Evolutionary conservation across 768 basidiomycete species (phyloP), one percentile per base, ranked within the genome.

Genomic region (Suillus brevipes): DNA sequence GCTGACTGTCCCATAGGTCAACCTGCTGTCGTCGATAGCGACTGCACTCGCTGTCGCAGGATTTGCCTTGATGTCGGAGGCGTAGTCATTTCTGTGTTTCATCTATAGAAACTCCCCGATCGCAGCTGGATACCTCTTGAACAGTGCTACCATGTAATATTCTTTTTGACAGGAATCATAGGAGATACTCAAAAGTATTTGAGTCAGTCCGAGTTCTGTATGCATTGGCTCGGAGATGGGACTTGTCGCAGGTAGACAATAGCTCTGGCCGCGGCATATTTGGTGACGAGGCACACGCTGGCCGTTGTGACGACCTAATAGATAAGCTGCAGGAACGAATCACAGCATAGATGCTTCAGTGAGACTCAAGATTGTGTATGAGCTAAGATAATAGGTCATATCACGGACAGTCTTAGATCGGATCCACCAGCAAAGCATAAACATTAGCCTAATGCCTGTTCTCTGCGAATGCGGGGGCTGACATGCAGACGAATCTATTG

Each of bases 1-100:
- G 34, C 14, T 57, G 5, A 57, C 18, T 28, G 18, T 59, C 18
- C 40, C 20, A 9, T 52, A 83, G 78, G 79, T 85, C 66, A 85
- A 85, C 68, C 64, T 83, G 6, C 36, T 84, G 1, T 84, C 82
- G 4, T 80, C 81, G 10, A 70, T 76, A n/a, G 55, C 75, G 7
- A 80, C 82, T 1, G 79, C 78, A 2, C 43, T 80, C 12, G 64
- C 75, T 25, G 70, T 81, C 2, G 83, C 77, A 2, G 64, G 49
- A 28, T 62, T 82, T 38, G 79, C 79, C 18, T 82, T 13, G 6
- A 37, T 25, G 40, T 28, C 20, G 12, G 20, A 52, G 42, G 23
- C 18, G 20, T 42, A 18, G 28, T 18, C 9, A 18, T 20, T 34
- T 34, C 20, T 55, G 6, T 34, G 31, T 20, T 55, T 55, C 10